Percentiles rank a stretch among this genome's conserved stretches.
Evolutionary conservation across 169 alveolate genomes (phyloP).

Genomic region (Eimeria acervulina): DNA sequence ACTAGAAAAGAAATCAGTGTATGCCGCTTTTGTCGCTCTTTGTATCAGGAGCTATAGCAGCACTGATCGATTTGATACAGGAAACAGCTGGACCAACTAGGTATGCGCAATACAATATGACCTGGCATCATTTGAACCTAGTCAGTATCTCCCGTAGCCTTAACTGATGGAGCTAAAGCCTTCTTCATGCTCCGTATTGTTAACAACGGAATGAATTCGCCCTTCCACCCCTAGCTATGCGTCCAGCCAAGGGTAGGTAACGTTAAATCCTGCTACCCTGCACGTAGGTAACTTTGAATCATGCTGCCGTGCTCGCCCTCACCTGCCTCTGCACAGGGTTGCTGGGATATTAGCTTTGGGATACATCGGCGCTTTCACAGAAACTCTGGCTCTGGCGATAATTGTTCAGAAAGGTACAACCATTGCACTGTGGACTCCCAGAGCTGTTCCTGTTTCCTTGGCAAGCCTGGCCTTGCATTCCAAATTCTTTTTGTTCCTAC

Average conservation of each 20-base stretch:
- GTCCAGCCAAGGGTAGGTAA: neutral
- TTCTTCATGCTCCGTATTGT: too few species aligned
- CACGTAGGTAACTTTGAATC: neutral
- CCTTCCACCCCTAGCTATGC: neutral
- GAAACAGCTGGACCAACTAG: slow-evolving; percentile 94
- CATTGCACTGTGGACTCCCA: neutral
- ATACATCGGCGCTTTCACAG: slow-evolving; percentile 96
- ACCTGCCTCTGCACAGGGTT: slow-evolving; percentile 85
- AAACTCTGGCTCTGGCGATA: slow-evolving; percentile 96
- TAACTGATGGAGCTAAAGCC: too few species aligned
- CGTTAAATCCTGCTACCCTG: too few species aligned
- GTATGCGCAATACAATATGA: slow-evolving; percentile 14
- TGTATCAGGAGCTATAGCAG: slow-evolving; percentile 95
- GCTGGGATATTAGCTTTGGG: slow-evolving; percentile 97
- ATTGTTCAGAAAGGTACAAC: slow-evolving; percentile 91
- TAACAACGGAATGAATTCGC: too few species aligned
- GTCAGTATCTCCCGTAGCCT: neutral
- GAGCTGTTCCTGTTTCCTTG: neutral
- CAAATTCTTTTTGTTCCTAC: neutral
- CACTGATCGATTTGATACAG: slow-evolving; percentile 95
- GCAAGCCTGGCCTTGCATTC: neutral
- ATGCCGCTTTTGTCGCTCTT: too few species aligned
- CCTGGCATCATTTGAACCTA: neutral
- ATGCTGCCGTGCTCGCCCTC: neutral
- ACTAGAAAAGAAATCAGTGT: neutral